Conservation (phyloP, 805 yeast species). For the Saccharomycopsis sp. region DNA sequence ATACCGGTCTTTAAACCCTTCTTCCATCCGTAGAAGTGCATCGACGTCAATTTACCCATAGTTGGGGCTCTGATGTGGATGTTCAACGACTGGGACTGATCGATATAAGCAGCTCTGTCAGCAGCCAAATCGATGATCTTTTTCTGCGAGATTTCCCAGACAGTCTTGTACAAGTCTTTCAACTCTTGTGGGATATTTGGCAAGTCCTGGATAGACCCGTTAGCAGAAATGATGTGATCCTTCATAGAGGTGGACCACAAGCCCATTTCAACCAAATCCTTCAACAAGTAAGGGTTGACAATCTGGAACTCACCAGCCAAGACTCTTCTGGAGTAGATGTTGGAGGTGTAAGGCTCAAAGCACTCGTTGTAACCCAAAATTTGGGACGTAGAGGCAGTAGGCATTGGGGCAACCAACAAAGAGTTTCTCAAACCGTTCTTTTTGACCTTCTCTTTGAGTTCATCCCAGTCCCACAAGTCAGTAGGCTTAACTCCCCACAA, state of each 20-base stretch:
- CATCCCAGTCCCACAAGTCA: conserved; percentile 83
- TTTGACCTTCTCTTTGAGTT: conserved; percentile 50
- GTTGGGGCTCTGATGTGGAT: conserved; percentile 86
- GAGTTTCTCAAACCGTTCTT: conserved; percentile 80
- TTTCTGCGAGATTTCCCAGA: conserved; percentile 93
- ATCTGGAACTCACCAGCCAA: conserved; percentile 91
- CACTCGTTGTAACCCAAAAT: conserved; percentile 91
- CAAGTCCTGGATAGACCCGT: conserved; percentile 82
- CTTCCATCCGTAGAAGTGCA: conserved; percentile 99
- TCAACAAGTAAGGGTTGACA: conserved; percentile 78
- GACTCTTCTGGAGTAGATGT: conserved; percentile 85
- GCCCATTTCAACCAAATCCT: conserved; percentile 75
- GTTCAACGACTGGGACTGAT: conserved; percentile 91
- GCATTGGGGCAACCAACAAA: conserved; percentile 89
- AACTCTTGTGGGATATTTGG: conserved; percentile 67
- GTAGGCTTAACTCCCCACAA: conserved; percentile 78
- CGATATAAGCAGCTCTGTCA: conserved; percentile 73
- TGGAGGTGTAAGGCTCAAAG: conserved; percentile 93
- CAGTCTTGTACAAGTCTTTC: conserved; percentile 81
- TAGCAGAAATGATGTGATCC: conserved; percentile 62
- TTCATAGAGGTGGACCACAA: conserved; percentile 80
- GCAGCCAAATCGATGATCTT: conserved; percentile 71
- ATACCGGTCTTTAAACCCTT: conserved; percentile 97
- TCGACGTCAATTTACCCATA: conserved; percentile 91
- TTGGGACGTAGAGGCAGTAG: conserved; percentile 96